Base-by-base conservation (phyloP, 2,329 filamentous ascomycete species). In the Dactylellina drechsleri region DNA sequence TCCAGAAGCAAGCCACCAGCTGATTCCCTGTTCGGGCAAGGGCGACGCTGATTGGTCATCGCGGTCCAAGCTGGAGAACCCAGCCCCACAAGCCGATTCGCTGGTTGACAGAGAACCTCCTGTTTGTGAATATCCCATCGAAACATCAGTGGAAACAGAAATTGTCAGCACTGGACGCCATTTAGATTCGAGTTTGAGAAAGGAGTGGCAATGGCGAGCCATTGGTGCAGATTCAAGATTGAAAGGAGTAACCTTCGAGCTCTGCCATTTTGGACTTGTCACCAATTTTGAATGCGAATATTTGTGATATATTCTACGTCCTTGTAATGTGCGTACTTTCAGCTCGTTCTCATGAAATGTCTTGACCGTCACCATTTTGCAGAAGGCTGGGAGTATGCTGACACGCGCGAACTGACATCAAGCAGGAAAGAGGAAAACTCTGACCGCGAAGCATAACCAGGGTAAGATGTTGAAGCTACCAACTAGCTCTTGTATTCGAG, bases 1-100 rank as follows among this genome's bases (percentile, higher is more conserved):
- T 10, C 31, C 31, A 36, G 31, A 36, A 56, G 49, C 20, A 28
- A 60, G 41, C 57, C 41, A 49, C 57, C 57, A 47, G 47, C 20
- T 49, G 56, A 68, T 49, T 58, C 66, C 66, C 45, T 70, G 66
- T 50, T 26, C 56, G 45, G 41, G 43, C 41, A 28, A n/a, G 26
- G 59, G n/a, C 26, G 4, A n/a, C 31, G n/a, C 28, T 47, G 28
- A n/a, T 62, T 62, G 23, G 36, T 31, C 52, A 13, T 47, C 59
- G 43, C 28, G 20, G 31, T 36, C 31, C 31, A 36, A 36, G 31
- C 31, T 36, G 31, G 26, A 12, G 26, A 4, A 28, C 13, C 13
- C 36, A 47, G 66, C 41, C 41, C 66, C 56, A 49, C 52, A 20
- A 53, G 59, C 66, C 59, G 53, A 71, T 71, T 71, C 52, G 66